These are phyloP conservation scores for Marasmius tenuissimus DNA, from an alignment of 1,284 basidiomycete species.

Conservation along the genomic window DNA sequence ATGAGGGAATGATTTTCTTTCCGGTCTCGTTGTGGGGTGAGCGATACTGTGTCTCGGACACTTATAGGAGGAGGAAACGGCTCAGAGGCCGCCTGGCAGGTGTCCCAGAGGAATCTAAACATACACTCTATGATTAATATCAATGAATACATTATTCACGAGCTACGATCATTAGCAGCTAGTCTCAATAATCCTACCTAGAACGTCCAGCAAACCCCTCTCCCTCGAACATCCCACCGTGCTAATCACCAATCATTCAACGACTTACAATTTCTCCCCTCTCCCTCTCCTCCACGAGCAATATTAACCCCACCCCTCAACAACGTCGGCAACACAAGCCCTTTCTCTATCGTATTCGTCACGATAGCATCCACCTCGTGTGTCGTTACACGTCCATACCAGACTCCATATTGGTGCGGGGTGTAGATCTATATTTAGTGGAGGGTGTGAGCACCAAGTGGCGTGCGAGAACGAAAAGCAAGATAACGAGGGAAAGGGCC, in stretches of 20 bases:
- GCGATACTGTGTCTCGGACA: too few relatives aligned
- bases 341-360: constrained; percentile 81
- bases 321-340: constrained; percentile 79
- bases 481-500: background rate
- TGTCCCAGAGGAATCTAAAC: too few relatives aligned
- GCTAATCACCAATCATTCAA: constrained; percentile 69
- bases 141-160: too few relatives aligned
- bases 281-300: constrained; percentile 45
- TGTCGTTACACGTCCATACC: constrained; percentile 93
- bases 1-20: too few relatives aligned
- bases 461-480: background rate
- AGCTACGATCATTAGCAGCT: too few relatives aligned
- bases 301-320: constrained; percentile 84
- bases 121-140: too few relatives aligned
- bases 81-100: too few relatives aligned
- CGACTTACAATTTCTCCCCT: constrained; percentile 39
- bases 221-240: too few relatives aligned
- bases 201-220: too few relatives aligned
- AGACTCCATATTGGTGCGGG: constrained; percentile 80
- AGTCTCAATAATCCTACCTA: too few relatives aligned
- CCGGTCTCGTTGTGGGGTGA: too few relatives aligned
- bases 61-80: too few relatives aligned
- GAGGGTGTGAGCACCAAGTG: background rate
- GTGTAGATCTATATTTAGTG: constrained; percentile 69
- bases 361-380: constrained; percentile 88